These are phyloP conservation scores for Ogataea siamensis DNA, from an alignment of 805 yeast species.

Conservation along the genomic window DNA sequence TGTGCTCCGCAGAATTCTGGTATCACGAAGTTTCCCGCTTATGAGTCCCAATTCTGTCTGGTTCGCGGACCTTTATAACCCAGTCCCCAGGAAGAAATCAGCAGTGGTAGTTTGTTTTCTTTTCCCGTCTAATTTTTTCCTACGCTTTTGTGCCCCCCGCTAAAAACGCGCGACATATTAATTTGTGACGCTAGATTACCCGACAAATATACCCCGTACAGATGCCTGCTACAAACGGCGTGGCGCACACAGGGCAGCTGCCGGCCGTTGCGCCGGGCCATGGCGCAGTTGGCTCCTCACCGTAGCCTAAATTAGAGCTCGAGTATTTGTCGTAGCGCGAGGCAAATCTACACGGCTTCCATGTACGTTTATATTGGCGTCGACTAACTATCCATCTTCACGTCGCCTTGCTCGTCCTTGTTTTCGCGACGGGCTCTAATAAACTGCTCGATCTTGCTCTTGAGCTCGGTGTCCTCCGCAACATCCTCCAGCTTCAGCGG, in stretches of 20 bases:
- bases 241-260: too few species aligned
- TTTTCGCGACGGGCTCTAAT: conserved; percentile 41
- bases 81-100: conserved; percentile 12
- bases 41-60: conserved; percentile 3
- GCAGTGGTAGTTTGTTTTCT: conserved; percentile 10
- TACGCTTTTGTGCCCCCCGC: conserved; percentile 11
- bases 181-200: conserved; percentile 7
- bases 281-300: too few species aligned
- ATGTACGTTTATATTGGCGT: too few species aligned
- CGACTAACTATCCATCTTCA: conserved; percentile 24
- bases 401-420: conserved; percentile 27
- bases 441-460: conserved; percentile 57
- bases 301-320: background rate
- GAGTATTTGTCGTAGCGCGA: too few species aligned
- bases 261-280: background rate
- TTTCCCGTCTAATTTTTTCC: conserved; percentile 9
- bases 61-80: conserved; percentile 7
- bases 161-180: conserved; percentile 6
- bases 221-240: background rate
- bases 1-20: background rate
- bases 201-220: conserved; percentile 2
- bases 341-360: too few species aligned
- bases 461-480: conserved; percentile 70
- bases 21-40: background rate
- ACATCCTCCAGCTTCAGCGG: conserved; percentile 91